Conservation (phyloP, 768 basidiomycete genomes). For the Megacollybia marginata region DNA sequence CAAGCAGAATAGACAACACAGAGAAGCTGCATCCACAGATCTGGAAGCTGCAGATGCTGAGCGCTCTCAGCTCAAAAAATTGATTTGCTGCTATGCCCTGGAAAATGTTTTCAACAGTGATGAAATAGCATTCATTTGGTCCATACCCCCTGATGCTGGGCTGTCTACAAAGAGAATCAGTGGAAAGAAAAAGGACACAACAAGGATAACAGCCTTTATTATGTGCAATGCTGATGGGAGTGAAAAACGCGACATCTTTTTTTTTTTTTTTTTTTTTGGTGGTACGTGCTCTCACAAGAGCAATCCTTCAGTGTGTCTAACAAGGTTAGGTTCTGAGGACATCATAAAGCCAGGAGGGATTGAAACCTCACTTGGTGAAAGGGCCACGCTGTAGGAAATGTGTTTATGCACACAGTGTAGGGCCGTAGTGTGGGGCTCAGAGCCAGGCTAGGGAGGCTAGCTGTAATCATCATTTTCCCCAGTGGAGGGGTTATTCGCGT, state of each 20-base stretch:
- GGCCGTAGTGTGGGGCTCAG: too few relatives aligned
- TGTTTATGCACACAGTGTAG: too few relatives aligned
- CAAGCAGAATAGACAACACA: background rate
- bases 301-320: too few relatives aligned
- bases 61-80: background rate
- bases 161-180: slow-evolving; percentile 13
- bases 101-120: background rate
- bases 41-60: background rate
- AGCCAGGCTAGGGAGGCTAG: too few relatives aligned
- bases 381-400: too few relatives aligned
- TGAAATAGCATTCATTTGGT: background rate
- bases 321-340: too few relatives aligned
- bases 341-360: too few relatives aligned
- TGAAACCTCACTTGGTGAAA: too few relatives aligned
- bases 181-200: slow-evolving; percentile 12
- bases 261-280: too few relatives aligned
- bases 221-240: background rate
- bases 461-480: too few relatives aligned
- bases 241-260: background rate
- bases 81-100: background rate
- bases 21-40: background rate
- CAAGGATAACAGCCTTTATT: slow-evolving; percentile 8
- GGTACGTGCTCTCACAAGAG: too few relatives aligned
- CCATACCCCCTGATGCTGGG: slow-evolving; percentile 9
- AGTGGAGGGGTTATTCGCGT: too few relatives aligned